Conservation (phyloP, 1,284 basidiomycete genomes). For the Papiliotrema nemorosa region DNA sequence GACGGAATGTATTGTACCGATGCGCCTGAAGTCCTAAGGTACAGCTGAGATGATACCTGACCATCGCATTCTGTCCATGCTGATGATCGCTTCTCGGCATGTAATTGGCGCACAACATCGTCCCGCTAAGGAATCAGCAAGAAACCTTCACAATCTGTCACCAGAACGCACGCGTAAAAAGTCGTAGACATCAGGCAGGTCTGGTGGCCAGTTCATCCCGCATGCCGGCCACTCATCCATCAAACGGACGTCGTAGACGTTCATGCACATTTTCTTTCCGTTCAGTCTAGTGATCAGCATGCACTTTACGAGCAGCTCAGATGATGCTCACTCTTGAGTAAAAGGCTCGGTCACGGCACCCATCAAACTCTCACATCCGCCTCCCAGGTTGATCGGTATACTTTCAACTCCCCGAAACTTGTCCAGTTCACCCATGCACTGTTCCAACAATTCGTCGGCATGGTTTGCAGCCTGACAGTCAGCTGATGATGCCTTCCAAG, state of each 20-base stretch:
- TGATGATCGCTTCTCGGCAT: constrained; percentile 72
- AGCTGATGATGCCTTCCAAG: neutral
- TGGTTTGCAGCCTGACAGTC: constrained; percentile 57
- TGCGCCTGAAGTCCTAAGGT: constrained; percentile 60
- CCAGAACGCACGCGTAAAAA: constrained; percentile 68
- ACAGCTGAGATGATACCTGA: constrained; percentile 65
- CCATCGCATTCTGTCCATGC: constrained; percentile 86
- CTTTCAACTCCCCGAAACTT: constrained; percentile 46
- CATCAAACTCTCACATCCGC: constrained; percentile 66
- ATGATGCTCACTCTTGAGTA: constrained; percentile 59
- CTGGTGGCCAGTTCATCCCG: constrained; percentile 98
- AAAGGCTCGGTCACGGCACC: constrained; percentile 60
- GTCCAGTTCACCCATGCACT: constrained; percentile 61
- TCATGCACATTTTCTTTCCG: constrained; percentile 74
- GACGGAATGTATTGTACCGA: constrained; percentile 74
- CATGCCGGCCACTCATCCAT: constrained; percentile 83
- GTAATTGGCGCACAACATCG: constrained; percentile 78
- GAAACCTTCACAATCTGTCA: neutral
- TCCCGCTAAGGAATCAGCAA: constrained; percentile 55
- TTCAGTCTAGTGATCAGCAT: constrained; percentile 56
- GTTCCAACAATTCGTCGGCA: constrained; percentile 62
- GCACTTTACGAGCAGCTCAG: neutral
- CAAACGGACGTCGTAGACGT: constrained; percentile 91
- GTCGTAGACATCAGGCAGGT: constrained; percentile 68
- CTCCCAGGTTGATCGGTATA: constrained; percentile 59